phyloP scores from a whole-genome alignment of 192 early-diverging fungal species.

The Backusella parvicylindrica region DNA sequence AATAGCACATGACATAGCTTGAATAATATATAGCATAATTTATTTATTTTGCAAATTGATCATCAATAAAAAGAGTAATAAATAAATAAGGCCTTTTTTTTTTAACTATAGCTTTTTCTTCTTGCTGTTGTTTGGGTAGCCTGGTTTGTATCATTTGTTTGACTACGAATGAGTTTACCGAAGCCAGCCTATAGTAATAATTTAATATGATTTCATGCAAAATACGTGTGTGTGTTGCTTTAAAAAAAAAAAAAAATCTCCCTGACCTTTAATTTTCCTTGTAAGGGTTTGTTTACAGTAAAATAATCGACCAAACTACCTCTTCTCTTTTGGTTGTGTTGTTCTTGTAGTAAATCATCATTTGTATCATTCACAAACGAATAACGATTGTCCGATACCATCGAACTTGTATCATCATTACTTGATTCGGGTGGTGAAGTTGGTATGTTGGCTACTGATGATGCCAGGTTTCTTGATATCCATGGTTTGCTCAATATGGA shows the following conservation, averaged over 20 bases:
- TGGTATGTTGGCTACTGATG: background rate
- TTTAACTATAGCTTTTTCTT: background rate
- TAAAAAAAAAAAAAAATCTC: background rate
- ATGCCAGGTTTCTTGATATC: constrained; percentile 1
- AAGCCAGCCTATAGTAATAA: background rate
- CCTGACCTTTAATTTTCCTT: constrained; percentile 8
- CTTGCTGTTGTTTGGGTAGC: background rate
- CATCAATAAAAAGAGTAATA: too few relatives aligned
- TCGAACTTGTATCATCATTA: background rate
- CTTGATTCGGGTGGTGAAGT: background rate
- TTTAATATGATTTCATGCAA: too few relatives aligned
- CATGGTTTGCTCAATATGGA: constrained; percentile 16
- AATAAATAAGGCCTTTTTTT: background rate
- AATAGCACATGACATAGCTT: background rate
- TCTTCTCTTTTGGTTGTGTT: constrained; percentile 3
- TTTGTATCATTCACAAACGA: background rate
- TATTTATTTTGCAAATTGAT: too few relatives aligned
- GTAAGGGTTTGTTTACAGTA: constrained; percentile 11
- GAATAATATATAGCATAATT: too few relatives aligned
- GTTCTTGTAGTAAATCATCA: background rate
- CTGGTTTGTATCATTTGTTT: background rate
- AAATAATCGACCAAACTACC: constrained; percentile 5
- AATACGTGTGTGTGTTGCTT: too few relatives aligned
- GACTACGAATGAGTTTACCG: background rate
- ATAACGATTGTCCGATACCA: background rate